These are phyloP conservation scores for Hysterium pulicare DNA, from an alignment of 2,329 filamentous ascomycete genomes.

Conservation along the genomic window DNA sequence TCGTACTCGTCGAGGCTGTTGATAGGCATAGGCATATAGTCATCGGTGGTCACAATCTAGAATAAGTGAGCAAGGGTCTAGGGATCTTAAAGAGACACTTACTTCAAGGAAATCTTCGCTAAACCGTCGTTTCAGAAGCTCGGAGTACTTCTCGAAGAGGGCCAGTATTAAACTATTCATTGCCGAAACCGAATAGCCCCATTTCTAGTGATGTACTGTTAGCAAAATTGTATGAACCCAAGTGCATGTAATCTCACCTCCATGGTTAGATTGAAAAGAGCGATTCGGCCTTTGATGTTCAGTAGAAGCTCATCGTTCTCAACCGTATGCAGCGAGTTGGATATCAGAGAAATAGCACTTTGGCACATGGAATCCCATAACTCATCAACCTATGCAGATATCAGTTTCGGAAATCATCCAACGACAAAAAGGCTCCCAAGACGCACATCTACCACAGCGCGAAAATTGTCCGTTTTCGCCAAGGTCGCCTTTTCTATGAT, in stretches of 20 bases:
- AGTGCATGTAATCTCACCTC: conserved; percentile 60
- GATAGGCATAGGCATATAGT: conserved; percentile 99
- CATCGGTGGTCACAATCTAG: conserved; percentile 75
- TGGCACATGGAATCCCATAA: conserved; percentile 98
- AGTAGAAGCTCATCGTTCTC: conserved; percentile 83
- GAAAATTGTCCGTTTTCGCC: conserved; percentile 77
- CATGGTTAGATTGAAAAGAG: conserved; percentile 97
- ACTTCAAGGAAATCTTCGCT: conserved; percentile 89
- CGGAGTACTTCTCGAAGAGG: conserved; percentile 90
- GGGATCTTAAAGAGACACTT: conserved; percentile 50
- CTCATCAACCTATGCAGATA: conserved; percentile 71
- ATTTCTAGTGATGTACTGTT: too few species aligned
- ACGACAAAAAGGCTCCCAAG: background rate
- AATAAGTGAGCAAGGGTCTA: too few species aligned
- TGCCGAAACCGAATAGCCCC: conserved; percentile 79
- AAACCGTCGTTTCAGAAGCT: conserved; percentile 84
- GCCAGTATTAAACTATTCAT: conserved; percentile 83
- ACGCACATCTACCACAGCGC: conserved; percentile 75
- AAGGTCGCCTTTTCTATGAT: conserved; percentile 96
- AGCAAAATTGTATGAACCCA: too few species aligned
- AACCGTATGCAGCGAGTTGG: conserved; percentile 73
- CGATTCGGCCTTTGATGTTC: conserved; percentile 92
- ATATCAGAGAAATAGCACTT: conserved; percentile 76
- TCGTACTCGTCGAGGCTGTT: conserved; percentile 87
- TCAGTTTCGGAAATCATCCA: conserved; percentile 3